Evolutionary conservation across 495 filamentous ascomycete species (phyloP), one percentile per base, ranked within the genome.

Genomic region (Parachaetomium inaequale): DNA sequence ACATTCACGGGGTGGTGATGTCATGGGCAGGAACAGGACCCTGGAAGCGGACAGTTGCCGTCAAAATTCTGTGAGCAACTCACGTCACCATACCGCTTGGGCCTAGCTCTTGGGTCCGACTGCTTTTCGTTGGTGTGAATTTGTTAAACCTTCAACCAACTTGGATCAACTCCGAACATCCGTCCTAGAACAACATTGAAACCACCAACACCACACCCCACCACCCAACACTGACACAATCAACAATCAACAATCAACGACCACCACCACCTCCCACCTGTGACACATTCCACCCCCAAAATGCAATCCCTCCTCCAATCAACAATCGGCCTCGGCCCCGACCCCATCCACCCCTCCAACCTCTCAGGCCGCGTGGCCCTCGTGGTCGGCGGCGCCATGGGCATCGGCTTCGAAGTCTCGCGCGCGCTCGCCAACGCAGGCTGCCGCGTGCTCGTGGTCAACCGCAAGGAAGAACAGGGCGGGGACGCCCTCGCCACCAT

Each of bases 341-440:
- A 46, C 17, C 61, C 61, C 14, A 51, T 72, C 53, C 63, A 73
- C 14, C 68, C 66, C 1, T 47, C 67, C 17, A 61, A 66, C 51
- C 68, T 75, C n/a, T 36, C 72, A 0, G 75, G 72, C 43, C 73
- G 82, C 56, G 77, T 77, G 0, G 76, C 80, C 46, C 76, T 86
- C 34, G 70, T 87, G 6, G 84, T 81, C 2, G 85, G 85, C 17
- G 68, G 76, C 54, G 86, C 84, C 65, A 72, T 58, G 7, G 84
- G 85, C 17, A 75, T 86, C 5, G 85, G 85, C 32, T 71, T 79
- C 14, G 81, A 83, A 63, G 73, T 80, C 28, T 77, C 78, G 2
- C 74, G 73, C 5, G 71, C 74, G n/a, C 66, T 76, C 26, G 72
- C 65, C 49, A 59, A 69, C 46, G 68, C 67, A 0, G 70, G 72